Conservation (phyloP, 345 rosid species). For the Salix purpurea region DNA sequence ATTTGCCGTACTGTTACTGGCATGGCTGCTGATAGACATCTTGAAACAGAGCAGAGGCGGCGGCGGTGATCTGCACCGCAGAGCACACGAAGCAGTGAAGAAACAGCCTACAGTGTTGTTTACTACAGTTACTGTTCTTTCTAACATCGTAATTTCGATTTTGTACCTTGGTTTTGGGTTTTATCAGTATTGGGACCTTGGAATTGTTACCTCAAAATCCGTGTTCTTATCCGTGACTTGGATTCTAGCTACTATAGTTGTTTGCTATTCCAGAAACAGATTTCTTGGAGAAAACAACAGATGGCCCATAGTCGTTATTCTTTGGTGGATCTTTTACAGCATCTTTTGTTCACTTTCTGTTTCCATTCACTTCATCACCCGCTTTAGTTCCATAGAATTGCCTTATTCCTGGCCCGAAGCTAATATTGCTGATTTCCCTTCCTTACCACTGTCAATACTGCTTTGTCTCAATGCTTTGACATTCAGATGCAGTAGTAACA, state of each 20-base stretch:
- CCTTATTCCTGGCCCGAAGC: constrained; percentile 29
- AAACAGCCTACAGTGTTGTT: neutral
- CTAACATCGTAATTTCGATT: constrained; percentile 24
- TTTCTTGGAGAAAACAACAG: constrained; percentile 10
- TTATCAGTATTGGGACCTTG: constrained; percentile 24
- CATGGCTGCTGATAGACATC: constrained; percentile 24
- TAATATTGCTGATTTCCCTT: constrained; percentile 32
- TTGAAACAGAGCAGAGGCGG: constrained; percentile 16
- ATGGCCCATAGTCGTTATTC: constrained; percentile 46
- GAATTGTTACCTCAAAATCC: constrained; percentile 11
- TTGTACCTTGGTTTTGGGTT: constrained; percentile 36
- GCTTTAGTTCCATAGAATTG: constrained; percentile 13
- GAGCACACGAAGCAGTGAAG: neutral
- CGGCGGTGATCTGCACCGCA: neutral
- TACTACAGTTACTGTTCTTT: constrained; percentile 13
- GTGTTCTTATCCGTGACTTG: constrained; percentile 31
- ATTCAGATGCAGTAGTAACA: neutral
- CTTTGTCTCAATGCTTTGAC: constrained; percentile 30
- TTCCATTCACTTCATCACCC: constrained; percentile 20
- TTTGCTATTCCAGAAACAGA: constrained; percentile 21
- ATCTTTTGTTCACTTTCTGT: constrained; percentile 24
- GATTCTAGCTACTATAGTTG: constrained; percentile 35
- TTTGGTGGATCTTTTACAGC: constrained; percentile 52
- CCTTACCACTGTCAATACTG: constrained; percentile 35
- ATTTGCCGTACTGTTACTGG: constrained; percentile 20